Evolutionary conservation across 2,329 filamentous ascomycete species (phyloP).

Genomic region (Alternaria conjuncta): DNA sequence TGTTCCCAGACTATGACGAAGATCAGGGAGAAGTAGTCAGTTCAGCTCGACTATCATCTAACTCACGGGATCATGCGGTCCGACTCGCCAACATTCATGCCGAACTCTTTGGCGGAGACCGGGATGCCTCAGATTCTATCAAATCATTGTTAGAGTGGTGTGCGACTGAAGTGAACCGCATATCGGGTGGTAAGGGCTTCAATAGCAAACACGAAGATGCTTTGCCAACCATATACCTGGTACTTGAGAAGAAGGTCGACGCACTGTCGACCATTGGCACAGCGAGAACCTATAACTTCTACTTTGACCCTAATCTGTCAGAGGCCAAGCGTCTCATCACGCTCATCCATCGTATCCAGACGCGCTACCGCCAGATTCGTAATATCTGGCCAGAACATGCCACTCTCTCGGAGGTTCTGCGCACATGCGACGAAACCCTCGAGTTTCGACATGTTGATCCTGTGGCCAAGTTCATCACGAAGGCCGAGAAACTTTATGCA

Average conservation of each 20-base stretch:
- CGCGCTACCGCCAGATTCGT: constrained; percentile 74
- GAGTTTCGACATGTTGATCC: constrained; percentile 81
- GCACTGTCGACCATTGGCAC: constrained; percentile 42
- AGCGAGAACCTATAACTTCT: constrained; percentile 76
- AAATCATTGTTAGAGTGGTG: constrained; percentile 42
- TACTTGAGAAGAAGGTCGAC: constrained; percentile 67
- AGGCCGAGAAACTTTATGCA: constrained; percentile 84
- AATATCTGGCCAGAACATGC: constrained; percentile 73
- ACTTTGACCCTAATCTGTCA: constrained; percentile 76
- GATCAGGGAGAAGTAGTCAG: constrained; percentile 49
- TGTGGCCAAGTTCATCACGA: constrained; percentile 82
- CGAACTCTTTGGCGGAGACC: constrained; percentile 35
- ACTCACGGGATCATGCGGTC: constrained; percentile 43
- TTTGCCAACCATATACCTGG: constrained; percentile 70
- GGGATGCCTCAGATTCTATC: constrained; percentile 29
- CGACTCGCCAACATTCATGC: constrained; percentile 43
- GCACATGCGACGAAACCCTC: constrained; percentile 75
- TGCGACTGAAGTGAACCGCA: constrained; percentile 33
- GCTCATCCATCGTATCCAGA: constrained; percentile 72
- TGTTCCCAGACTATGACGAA: constrained; percentile 81
- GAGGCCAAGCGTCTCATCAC: constrained; percentile 77
- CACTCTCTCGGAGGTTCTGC: constrained; percentile 79
- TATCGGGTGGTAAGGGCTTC: constrained; percentile 32
- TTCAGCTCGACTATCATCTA: constrained; percentile 11
- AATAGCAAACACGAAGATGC: constrained; percentile 55